Conservation (phyloP, 2,329 filamentous ascomycete species). For the Fusarium sp. region DNA sequence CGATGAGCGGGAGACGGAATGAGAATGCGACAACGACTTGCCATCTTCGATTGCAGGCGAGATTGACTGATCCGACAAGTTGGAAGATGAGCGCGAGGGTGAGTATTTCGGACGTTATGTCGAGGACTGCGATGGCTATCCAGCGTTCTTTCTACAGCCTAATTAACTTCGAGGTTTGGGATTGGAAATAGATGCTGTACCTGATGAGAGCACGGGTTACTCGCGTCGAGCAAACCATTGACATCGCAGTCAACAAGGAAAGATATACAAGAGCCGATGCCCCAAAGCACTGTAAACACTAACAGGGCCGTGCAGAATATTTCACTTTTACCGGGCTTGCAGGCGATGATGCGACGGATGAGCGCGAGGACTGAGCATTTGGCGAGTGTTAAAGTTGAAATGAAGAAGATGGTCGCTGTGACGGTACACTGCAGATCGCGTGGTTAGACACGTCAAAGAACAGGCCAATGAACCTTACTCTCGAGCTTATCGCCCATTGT, state of each 20-base stretch:
- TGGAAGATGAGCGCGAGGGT: constrained; percentile 27
- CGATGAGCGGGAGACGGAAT: constrained; percentile 39
- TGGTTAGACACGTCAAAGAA: neutral
- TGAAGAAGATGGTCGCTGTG: constrained; percentile 16
- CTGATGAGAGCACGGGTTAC: constrained; percentile 30
- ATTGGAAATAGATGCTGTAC: neutral
- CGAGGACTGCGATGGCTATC: constrained; percentile 24
- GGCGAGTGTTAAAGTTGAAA: constrained; percentile 16
- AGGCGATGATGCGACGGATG: constrained; percentile 34
- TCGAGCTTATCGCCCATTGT: constrained; percentile 29
- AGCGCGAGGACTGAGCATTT: constrained; percentile 41
- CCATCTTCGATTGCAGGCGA: constrained; percentile 26
- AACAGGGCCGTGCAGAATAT: constrained; percentile 25
- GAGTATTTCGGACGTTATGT: constrained; percentile 26
- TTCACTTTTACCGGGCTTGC: constrained; percentile 32
- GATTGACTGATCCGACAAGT: constrained; percentile 31
- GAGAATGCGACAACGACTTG: constrained; percentile 37
- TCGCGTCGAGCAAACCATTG: constrained; percentile 3
- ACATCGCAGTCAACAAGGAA: constrained; percentile 27
- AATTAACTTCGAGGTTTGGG: neutral
- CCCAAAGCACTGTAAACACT: constrained; percentile 20
- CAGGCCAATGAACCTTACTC: neutral
- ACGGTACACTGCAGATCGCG: constrained; percentile 8
- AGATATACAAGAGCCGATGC: constrained; percentile 6
- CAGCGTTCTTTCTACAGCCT: constrained; percentile 6